These are phyloP conservation scores for Blastocystis sp. DNA, from an alignment of 352 stramenopile genomes.

Conservation along the genomic window DNA sequence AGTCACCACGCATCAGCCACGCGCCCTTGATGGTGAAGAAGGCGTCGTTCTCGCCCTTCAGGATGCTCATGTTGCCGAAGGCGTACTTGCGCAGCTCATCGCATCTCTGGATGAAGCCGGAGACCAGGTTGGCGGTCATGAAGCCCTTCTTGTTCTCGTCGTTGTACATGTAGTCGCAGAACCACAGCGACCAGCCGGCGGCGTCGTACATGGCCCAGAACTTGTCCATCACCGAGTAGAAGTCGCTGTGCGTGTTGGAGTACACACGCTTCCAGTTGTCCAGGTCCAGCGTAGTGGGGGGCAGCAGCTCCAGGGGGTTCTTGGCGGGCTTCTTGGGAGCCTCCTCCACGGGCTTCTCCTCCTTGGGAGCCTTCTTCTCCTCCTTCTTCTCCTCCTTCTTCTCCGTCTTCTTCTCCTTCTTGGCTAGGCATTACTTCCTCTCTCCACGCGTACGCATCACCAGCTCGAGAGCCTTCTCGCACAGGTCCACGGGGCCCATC, in stretches of 20 bases:
- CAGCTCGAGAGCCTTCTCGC: conserved; percentile 75
- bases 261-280: conserved; percentile 88
- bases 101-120: conserved; percentile 85
- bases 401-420: conserved; percentile 70
- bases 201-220: conserved; percentile 86
- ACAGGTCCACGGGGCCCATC: conserved; percentile 83
- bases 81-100: conserved; percentile 87
- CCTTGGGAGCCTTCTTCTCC: conserved; percentile 75
- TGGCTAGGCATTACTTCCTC: conserved; percentile 40
- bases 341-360: conserved; percentile 71
- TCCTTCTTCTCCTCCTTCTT: conserved; percentile 71
- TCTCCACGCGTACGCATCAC: conserved; percentile 1
- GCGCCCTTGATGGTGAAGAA: conserved; percentile 83
- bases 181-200: conserved; percentile 85
- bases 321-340: conserved; percentile 76
- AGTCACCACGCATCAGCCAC: conserved; percentile 85
- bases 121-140: conserved; percentile 83
- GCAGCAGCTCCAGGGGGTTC: conserved; percentile 83
- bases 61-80: conserved; percentile 79
- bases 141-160: conserved; percentile 75
- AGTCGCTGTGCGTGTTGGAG: conserved; percentile 80
- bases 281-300: conserved; percentile 80
- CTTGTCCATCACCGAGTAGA: conserved; percentile 81
- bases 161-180: conserved; percentile 88
- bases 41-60: conserved; percentile 73